A percentile compares a stretch with the other conserved stretches of the same genome.
Evolutionary conservation across 2,329 filamentous ascomycete species (phyloP).

Genomic region (Amesomyces nigricolor): DNA sequence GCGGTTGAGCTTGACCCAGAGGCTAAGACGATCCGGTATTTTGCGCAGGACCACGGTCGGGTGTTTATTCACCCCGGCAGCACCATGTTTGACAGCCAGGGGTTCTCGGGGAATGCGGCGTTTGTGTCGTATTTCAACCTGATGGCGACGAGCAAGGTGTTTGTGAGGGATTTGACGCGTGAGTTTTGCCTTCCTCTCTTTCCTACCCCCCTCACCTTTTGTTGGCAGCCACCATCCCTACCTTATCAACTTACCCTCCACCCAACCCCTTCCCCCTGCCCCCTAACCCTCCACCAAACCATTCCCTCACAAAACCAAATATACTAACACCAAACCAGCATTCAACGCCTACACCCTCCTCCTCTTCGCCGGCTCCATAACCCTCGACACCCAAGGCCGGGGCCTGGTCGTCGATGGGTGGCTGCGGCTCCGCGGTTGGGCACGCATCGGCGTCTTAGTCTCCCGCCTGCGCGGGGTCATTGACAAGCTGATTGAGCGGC

Average conservation of each 20-base stretch:
- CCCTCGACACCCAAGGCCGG: slow-evolving; percentile 78
- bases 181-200: slow-evolving; percentile 35
- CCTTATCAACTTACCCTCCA: background rate
- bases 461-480: slow-evolving; percentile 78
- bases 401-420: slow-evolving; percentile 89
- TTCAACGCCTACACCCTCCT: slow-evolving; percentile 87
- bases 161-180: slow-evolving; percentile 86
- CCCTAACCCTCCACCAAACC: background rate
- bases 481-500: slow-evolving; percentile 73
- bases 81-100: slow-evolving; percentile 76
- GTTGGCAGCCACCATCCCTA: no score
- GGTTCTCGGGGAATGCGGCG: slow-evolving; percentile 65
- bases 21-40: slow-evolving; percentile 87
- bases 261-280: background rate
- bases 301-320: no score
- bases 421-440: slow-evolving; percentile 83
- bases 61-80: slow-evolving; percentile 92
- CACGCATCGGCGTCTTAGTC: slow-evolving; percentile 85
- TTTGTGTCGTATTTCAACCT: slow-evolving; percentile 90
- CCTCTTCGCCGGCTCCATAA: slow-evolving; percentile 79
- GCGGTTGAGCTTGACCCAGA: slow-evolving; percentile 92
- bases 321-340: no score
- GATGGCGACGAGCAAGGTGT: slow-evolving; percentile 87
- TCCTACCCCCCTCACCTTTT: no score
- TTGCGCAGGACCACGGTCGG: slow-evolving; percentile 74